Conservation (phyloP, 2,329 filamentous ascomycete species). For the Penicillium sp. region DNA sequence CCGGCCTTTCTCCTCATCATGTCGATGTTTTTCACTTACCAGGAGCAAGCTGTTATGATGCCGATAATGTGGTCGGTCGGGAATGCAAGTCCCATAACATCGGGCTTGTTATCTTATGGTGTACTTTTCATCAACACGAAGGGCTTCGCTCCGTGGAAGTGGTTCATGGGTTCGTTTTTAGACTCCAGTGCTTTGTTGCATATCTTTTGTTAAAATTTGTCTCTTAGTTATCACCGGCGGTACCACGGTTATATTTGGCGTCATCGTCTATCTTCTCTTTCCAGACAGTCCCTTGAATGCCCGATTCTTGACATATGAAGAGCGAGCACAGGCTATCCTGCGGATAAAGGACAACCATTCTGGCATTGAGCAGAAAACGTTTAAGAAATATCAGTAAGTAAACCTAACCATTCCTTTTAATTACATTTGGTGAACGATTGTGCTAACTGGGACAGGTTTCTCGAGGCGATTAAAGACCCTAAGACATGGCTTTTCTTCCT, state of each 20-base stretch:
- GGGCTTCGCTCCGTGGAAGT: conserved; percentile 37
- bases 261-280: conserved; percentile 30
- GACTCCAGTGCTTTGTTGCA: background rate
- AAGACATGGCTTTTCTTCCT: conserved; percentile 36
- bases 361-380: conserved; percentile 34
- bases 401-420: background rate
- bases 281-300: conserved; percentile 32
- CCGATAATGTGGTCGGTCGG: conserved; percentile 41
- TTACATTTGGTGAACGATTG: background rate
- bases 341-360: conserved; percentile 35
- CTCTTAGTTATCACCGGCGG: background rate
- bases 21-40: conserved; percentile 37
- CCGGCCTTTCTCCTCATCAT: conserved; percentile 45
- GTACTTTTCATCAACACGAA: conserved; percentile 38
- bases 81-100: conserved; percentile 37
- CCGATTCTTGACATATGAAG: conserved; percentile 28
- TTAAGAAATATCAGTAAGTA: conserved; percentile 25
- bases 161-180: conserved; percentile 33
- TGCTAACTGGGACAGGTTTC: conserved; percentile 18
- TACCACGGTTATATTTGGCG: conserved; percentile 20
- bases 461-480: conserved; percentile 29
- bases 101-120: conserved; percentile 41
- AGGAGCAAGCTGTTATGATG: conserved; percentile 27
- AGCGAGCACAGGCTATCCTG: conserved; percentile 31
- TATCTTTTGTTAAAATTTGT: background rate